Conservation (phyloP, 495 filamentous ascomycete species). For the Neurospora intermedia region DNA sequence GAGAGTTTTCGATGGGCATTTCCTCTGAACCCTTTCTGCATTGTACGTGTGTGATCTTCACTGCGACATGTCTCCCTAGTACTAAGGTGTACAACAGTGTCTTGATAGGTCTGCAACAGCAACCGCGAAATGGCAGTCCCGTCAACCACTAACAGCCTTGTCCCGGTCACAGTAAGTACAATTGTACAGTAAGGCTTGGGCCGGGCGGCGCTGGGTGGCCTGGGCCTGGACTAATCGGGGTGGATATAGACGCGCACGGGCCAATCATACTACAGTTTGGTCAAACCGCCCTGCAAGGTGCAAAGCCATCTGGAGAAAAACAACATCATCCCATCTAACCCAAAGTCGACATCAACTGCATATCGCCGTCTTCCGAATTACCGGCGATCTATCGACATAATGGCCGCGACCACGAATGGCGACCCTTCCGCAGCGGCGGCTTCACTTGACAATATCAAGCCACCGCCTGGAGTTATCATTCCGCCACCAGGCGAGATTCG, state of each 20-base stretch:
- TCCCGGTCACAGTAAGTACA: background rate
- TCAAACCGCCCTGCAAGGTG: background rate
- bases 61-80: background rate
- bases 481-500: constrained; percentile 67
- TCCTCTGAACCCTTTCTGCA: background rate
- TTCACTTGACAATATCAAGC: constrained; percentile 48
- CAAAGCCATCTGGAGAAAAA: background rate
- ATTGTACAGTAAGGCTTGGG: background rate
- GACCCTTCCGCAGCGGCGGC: constrained; percentile 34
- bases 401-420: constrained; percentile 48
- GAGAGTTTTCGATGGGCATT: background rate
- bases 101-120: background rate
- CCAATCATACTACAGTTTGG: background rate
- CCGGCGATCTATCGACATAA: constrained; percentile 3
- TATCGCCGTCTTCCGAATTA: background rate
- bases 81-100: background rate
- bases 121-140: background rate
- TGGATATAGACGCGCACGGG: background rate
- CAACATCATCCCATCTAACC: background rate
- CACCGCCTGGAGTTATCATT: constrained; percentile 72
- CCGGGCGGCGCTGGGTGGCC: background rate
- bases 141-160: background rate
- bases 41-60: background rate
- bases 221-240: background rate
- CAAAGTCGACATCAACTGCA: background rate